Evolutionary conservation across 73 alveolate genomes (phyloP).

Genomic region (Paramecium sonneborni): DNA sequence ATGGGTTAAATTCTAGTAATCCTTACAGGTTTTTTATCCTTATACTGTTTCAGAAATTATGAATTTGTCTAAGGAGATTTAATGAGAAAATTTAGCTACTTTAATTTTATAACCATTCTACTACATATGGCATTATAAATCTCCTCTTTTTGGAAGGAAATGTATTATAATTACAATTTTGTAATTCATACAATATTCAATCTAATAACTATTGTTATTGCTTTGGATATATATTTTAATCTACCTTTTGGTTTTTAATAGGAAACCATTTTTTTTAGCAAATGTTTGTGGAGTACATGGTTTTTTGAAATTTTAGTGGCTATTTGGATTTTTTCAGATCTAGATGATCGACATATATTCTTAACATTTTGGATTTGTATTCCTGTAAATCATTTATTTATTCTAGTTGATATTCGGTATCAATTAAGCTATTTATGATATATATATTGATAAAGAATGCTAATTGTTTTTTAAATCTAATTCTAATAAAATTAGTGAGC

Average conservation of each 20-base stretch:
- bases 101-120: background rate
- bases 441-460: background rate
- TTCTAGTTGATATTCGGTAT: background rate
- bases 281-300: background rate
- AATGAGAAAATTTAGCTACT: background rate
- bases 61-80: background rate
- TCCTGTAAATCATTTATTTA: background rate
- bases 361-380: background rate
- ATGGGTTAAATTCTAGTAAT: background rate
- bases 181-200: background rate
- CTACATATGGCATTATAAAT: background rate
- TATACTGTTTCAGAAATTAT: conserved; percentile 26
- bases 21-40: background rate
- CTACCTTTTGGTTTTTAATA: conserved; percentile 7
- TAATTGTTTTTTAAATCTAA: background rate
- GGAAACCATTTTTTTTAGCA: background rate
- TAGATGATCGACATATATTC: background rate
- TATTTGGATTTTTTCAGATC: background rate
- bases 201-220: background rate
- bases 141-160: background rate
- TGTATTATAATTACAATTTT: background rate
- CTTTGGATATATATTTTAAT: background rate
- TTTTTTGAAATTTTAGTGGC: background rate
- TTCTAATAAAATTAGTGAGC: background rate
- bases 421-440: background rate